Conservation (phyloP, 2,329 filamentous ascomycete genomes). For the Waltergamsia citrina region DNA sequence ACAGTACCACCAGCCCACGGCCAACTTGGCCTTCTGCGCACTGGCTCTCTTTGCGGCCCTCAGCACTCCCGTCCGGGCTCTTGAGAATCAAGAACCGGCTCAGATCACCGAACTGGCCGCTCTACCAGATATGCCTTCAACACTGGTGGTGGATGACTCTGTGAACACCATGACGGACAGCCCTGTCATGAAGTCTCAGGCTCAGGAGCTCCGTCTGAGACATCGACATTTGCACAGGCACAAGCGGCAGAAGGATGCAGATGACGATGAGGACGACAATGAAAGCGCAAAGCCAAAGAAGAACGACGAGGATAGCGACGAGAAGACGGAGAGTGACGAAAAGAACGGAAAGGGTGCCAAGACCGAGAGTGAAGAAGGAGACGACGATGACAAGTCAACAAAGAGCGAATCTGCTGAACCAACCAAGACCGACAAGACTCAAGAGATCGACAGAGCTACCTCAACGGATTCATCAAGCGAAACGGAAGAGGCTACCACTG, state of each 20-base stretch:
- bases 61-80: background rate
- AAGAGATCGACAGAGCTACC: background rate
- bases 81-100: conserved; percentile 1
- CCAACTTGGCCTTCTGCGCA: background rate
- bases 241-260: conserved; percentile 14
- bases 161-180: background rate
- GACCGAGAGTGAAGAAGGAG: conserved; percentile 3
- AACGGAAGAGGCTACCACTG: conserved; percentile 13
- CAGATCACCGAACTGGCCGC: conserved; percentile 1
- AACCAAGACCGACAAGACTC: conserved; percentile 6
- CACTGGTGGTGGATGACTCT: conserved; percentile 8
- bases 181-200: background rate
- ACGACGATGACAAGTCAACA: background rate
- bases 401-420: background rate
- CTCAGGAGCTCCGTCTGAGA: conserved; percentile 1
- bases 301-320: background rate
- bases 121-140: background rate
- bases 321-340: conserved; percentile 4
- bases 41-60: conserved; percentile 1
- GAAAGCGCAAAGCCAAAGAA: conserved; percentile 3
- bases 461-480: conserved; percentile 8
- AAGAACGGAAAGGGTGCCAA: conserved; percentile 4
- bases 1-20: background rate
- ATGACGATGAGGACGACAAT: conserved; percentile 6
- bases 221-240: background rate